Evolutionary conservation across 2,329 filamentous ascomycete species (phyloP), one percentile per base, ranked within the genome.

Genomic region (Aspergillus sp.): DNA sequence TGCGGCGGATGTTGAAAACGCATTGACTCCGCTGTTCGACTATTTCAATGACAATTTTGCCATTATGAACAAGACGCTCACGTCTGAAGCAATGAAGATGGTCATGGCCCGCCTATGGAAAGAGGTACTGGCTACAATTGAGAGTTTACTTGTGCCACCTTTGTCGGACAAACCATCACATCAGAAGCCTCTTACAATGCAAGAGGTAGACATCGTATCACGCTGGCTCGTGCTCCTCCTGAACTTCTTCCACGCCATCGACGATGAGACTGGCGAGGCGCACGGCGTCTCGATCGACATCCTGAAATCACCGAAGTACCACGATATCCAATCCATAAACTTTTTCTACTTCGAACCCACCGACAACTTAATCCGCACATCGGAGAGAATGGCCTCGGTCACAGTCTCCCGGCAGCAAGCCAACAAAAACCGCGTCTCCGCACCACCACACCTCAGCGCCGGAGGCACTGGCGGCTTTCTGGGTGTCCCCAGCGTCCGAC

Each of bases 21-120:
- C 89, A 0, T 74, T 98, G 10, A 84, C 86, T 57, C 86, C 90
- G 4, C 78, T 98, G 1, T 93, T 96, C 64, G 81, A 83, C 46
- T 98, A 98, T 67, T 98, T 98, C 64, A 88, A 98, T 65, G 91
- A 96, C 65, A 98, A 98, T 62, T 98, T 98, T 69, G 89, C 90
- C 50, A 95, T 97, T 58, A 95, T 98, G 90, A 96, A 97, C 72
- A 84, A 93, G 68, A 96, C 91, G 0, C 75, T 98, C 48, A 97
- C 93, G 1, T 86, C 90, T 49, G 85, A 89, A 49, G 94, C 93
- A n/a, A 96, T 98, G 91, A 83, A 90, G 59, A 90, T 93, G 65
- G 93, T 98, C 59, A 98, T 98, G 93, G 94, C 90, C 19, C 83
- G 93, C 41, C 73, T 98, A 5, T 98, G 93, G 93, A 98, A 98